Evolutionary conservation across 1,139 yeast species (phyloP).

Genomic region (Lodderomyces theae): DNA sequence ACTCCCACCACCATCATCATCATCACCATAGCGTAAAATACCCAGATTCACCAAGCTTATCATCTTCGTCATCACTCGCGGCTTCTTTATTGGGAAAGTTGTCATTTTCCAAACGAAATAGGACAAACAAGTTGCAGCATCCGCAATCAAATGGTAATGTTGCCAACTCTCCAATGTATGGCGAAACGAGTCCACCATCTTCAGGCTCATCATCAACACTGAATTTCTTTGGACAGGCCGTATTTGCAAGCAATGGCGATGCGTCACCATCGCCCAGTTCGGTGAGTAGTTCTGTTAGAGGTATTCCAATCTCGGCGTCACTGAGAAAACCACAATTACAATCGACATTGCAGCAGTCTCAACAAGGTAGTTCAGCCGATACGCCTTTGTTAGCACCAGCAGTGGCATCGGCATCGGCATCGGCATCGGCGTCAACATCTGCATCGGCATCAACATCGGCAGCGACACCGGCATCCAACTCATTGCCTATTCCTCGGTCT

Average conservation of each 20-base stretch:
- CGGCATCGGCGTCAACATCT: too few relatives aligned
- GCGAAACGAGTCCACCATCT: conserved; percentile 2
- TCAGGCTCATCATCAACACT: conserved; percentile 19
- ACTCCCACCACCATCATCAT: neutral
- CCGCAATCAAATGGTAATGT: neutral
- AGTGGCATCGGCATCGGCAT: too few relatives aligned
- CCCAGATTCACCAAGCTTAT: conserved; percentile 2
- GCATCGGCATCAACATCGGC: too few relatives aligned
- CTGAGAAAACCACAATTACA: conserved; percentile 14
- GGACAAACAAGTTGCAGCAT: neutral
- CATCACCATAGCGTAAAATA: neutral
- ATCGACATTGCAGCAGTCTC: too few relatives aligned
- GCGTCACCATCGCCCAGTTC: conserved; percentile 1
- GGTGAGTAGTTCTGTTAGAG: neutral
- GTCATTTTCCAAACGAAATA: neutral
- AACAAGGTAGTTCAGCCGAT: conserved; percentile 10
- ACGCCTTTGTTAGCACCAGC: too few relatives aligned
- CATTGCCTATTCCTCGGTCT: conserved; percentile 4
- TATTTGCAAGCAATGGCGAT: conserved; percentile 9
- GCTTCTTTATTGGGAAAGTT: neutral
- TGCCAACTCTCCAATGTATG: neutral
- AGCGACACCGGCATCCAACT: neutral
- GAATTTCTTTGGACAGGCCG: conserved; percentile 30
- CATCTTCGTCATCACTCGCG: conserved; percentile 13
- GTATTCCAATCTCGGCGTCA: conserved; percentile 6